These are phyloP conservation scores for Russula sp. DNA, from an alignment of 768 basidiomycete species.

Conservation along the genomic window DNA sequence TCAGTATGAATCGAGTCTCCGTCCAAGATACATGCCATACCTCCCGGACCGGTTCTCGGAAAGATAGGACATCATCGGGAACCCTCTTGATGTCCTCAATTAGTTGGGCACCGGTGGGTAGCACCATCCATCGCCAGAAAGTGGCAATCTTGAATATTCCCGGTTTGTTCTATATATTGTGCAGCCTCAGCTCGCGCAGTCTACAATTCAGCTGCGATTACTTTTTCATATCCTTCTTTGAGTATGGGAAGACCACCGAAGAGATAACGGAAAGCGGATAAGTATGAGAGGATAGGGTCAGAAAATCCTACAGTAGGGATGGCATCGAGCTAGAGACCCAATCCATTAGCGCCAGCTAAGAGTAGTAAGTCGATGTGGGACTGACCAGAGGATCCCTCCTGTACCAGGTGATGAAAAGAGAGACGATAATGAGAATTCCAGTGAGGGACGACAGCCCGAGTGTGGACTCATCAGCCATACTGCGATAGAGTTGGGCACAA, in stretches of 20 bases:
- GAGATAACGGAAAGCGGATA: conserved; percentile 2
- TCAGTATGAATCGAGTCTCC: background rate
- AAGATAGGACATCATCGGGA: conserved; percentile 36
- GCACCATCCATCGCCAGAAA: conserved; percentile 34
- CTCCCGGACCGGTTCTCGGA: conserved; percentile 28
- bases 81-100: conserved; percentile 40
- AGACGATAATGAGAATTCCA: background rate
- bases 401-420: background rate
- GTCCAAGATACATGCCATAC: conserved; percentile 31
- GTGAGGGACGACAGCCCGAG: background rate
- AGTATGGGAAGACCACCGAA: background rate
- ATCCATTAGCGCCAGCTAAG: background rate
- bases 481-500: conserved; percentile 20
- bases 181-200: background rate
- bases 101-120: conserved; percentile 30
- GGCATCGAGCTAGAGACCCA: conserved; percentile 1
- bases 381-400: conserved; percentile 1
- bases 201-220: background rate
- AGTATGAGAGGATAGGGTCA: conserved; percentile 28
- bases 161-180: conserved; percentile 26
- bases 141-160: conserved; percentile 32
- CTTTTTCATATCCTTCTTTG: conserved; percentile 9
- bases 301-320: conserved; percentile 31
- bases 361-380: background rate
- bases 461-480: background rate